Base-by-base conservation (phyloP, 164 flowering plant species). In the Vitis labrusca region DNA sequence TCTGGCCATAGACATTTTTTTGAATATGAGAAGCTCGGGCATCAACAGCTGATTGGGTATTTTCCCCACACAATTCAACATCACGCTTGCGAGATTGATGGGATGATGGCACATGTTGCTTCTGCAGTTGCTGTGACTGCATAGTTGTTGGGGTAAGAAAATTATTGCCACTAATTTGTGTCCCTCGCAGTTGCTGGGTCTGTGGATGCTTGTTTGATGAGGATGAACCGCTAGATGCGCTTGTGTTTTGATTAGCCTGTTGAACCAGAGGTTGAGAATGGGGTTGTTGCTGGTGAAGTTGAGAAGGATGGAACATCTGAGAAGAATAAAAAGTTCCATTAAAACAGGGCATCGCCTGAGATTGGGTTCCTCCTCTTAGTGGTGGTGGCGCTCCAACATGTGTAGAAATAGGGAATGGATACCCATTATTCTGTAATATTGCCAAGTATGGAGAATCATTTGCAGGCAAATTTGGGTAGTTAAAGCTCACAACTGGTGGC, bases 401-500 rank as follows among this genome's bases (percentile, higher is more conserved):
- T 37, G 83, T 11, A 14, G 79, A 66, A 50, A 74, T 55, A 15
- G 86, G 75, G 49, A 75, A 67, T 10, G 80, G 63, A 27, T 74
- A 75, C 6, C 66, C 78, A 68, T 72, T 69, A 63, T 72, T 77
- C 19, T 62, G 83, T 9, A 83, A 10, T 44, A 77, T 67, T 27
- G 85, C 73, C 77, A 81, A 48, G 80, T 73, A 81, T 50, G 78
- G 75, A 66, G 79, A 55, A 54, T 78, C 79, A 59, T 16, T 78
- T 11, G 71, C 53, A 37, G 69, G 50, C 44, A 61, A 52, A 60
- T 63, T 75, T 44, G 82, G 71, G 53, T 70, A 61, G 51, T 63
- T 71, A 57, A 73, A 73, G 71, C 71, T 69, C 73, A 76, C 16
- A 29, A 48, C 66, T 11, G 71, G 60, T 10, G 81, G 72, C 51